phyloP scores from a whole-genome alignment of 2,329 filamentous ascomycete species.

The Aspergillus nomiae region DNA sequence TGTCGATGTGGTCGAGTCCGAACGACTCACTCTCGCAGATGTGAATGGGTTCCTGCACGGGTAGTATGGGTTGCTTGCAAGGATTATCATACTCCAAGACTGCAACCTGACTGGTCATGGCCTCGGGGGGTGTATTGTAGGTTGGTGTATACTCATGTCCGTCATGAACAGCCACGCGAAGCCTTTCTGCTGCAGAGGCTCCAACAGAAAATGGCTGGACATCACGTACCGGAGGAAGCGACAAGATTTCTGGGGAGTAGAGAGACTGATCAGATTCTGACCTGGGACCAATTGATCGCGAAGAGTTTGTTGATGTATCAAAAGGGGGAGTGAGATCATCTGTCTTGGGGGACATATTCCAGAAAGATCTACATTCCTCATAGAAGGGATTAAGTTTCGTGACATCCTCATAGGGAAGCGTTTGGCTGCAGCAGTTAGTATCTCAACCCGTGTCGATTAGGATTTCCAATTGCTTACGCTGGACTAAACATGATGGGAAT shows the following conservation, averaged over 20 bases:
- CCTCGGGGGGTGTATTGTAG: conserved; percentile 12
- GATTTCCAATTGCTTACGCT: conserved; percentile 23
- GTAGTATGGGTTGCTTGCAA: conserved; percentile 2
- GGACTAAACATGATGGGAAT: conserved; percentile 32
- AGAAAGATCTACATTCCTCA: conserved; percentile 25
- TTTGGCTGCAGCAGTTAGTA: conserved; percentile 19
- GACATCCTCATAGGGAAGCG: conserved; percentile 28
- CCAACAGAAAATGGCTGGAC: background rate
- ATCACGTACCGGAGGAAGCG: conserved; percentile 11
- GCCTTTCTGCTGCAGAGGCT: conserved; percentile 2
- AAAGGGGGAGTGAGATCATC: conserved; percentile 14
- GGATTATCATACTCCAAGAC: conserved; percentile 12
- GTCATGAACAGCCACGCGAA: conserved; percentile 12
- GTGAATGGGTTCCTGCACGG: conserved; percentile 5
- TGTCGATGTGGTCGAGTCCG: conserved; percentile 8
- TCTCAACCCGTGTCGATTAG: background rate
- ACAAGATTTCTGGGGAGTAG: conserved; percentile 11
- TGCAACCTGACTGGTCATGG: conserved; percentile 16
- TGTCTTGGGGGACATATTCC: conserved; percentile 17
- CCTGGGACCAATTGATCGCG: conserved; percentile 11
- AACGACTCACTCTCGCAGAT: background rate
- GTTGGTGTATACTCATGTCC: conserved; percentile 16
- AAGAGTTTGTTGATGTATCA: conserved; percentile 17
- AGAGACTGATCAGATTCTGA: conserved; percentile 11
- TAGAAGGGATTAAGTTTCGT: conserved; percentile 31